Evolutionary conservation across 768 basidiomycete genomes (phyloP).

Genomic region (Amanita pallidorosea): DNA sequence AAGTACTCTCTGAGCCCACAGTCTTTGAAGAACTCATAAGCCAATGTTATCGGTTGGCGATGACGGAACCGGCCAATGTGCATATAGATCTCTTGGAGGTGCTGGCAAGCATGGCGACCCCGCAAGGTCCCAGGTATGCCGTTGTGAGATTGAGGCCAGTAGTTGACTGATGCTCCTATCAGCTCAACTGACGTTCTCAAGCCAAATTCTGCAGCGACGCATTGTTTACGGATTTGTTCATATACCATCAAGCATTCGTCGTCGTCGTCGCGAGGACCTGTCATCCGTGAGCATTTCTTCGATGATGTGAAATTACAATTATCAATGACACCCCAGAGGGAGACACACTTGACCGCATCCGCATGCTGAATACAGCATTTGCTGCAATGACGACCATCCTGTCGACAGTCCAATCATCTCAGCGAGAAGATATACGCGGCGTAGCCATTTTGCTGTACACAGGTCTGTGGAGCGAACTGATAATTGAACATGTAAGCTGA

Average conservation of each 20-base stretch:
- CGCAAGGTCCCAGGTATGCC: constrained; percentile 20
- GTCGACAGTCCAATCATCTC: constrained; percentile 37
- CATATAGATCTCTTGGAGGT: constrained; percentile 68
- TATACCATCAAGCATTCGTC: constrained; percentile 69
- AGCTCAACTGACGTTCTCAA: constrained; percentile 26
- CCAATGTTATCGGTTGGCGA: constrained; percentile 80
- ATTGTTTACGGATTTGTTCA: constrained; percentile 77
- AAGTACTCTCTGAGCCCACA: constrained; percentile 66
- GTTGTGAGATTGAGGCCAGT: neutral
- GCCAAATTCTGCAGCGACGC: constrained; percentile 38
- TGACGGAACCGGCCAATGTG: constrained; percentile 70
- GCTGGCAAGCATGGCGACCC: constrained; percentile 44
- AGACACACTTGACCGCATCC: constrained; percentile 43
- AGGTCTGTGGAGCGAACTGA: constrained; percentile 28
- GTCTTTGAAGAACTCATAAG: constrained; percentile 87
- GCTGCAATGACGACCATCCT: constrained; percentile 51
- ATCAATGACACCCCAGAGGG: constrained; percentile 26
- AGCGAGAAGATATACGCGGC: constrained; percentile 68
- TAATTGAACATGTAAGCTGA: neutral
- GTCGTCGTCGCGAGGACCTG: constrained; percentile 39
- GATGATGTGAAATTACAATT: neutral
- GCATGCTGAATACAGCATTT: constrained; percentile 56
- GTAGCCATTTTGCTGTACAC: constrained; percentile 73
- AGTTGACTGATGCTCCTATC: neutral
- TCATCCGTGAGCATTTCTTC: constrained; percentile 32